phyloP scores from a whole-genome alignment of 345 rosid genomes.

The Linum tenue region DNA sequence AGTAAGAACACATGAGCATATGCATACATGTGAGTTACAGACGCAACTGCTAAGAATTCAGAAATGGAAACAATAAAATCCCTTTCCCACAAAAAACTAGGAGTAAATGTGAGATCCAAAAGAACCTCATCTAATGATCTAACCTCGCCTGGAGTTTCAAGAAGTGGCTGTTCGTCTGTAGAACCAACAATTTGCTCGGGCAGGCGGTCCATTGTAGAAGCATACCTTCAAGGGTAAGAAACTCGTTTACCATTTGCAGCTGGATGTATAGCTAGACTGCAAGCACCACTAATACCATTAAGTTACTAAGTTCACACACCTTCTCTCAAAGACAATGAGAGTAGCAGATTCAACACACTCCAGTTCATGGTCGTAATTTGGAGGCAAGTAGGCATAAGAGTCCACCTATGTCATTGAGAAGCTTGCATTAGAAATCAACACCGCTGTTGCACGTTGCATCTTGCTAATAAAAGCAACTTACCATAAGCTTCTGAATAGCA shows the following conservation, averaged over 20 bases:
- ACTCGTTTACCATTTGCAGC: not conserved
- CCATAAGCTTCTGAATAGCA: constrained; percentile 39
- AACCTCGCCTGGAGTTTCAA: constrained; percentile 92
- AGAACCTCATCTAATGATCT: not conserved
- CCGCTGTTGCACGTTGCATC: not conserved
- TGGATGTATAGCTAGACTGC: not conserved
- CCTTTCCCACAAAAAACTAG: not conserved
- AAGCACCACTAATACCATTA: constrained; percentile 6
- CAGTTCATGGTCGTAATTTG: constrained; percentile 53
- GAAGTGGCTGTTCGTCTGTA: constrained; percentile 76
- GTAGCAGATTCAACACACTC: constrained; percentile 51
- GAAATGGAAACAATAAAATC: not conserved
- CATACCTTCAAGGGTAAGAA: constrained; percentile 38
- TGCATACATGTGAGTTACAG: not conserved
- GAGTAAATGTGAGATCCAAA: not conserved
- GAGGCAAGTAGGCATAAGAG: constrained; percentile 81
- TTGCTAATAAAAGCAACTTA: constrained; percentile 19
- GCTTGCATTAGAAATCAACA: not conserved
- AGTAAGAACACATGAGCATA: not conserved
- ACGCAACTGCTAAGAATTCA: not conserved
- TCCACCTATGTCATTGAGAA: constrained; percentile 45
- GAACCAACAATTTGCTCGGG: constrained; percentile 63
- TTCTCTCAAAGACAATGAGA: constrained; percentile 56
- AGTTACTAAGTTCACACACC: constrained; percentile 31
- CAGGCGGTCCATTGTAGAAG: constrained; percentile 34